A percentile compares a stretch with the other conserved stretches of the same genome.
Conservation (phyloP, 1,284 basidiomycete species). For the Rugosomyces carneus region DNA sequence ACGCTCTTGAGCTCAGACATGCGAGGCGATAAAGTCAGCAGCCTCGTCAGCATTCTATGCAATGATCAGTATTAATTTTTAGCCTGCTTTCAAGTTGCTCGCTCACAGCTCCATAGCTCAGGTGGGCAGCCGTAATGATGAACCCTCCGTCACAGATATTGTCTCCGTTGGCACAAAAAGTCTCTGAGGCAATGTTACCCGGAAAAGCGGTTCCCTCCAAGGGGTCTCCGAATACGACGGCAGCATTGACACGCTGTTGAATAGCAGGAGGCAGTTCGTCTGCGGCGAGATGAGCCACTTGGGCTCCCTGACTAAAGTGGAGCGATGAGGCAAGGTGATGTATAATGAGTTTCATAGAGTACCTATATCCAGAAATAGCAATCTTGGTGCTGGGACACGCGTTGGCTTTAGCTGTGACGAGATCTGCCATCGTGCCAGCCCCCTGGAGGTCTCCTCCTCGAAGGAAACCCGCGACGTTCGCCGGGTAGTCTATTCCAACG, state of each 20-base stretch:
- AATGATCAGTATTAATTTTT: neutral
- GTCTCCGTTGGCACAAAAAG: slow-evolving; percentile 26
- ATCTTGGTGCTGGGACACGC: slow-evolving; percentile 29
- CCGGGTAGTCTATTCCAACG: slow-evolving; percentile 27
- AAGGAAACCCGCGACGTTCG: slow-evolving; percentile 24
- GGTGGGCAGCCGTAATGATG: slow-evolving; percentile 21
- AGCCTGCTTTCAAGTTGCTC: neutral
- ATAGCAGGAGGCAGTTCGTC: slow-evolving; percentile 21
- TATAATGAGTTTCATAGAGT: too few species aligned
- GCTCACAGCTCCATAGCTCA: slow-evolving; percentile 24
- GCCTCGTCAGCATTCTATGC: slow-evolving; percentile 10
- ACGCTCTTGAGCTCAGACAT: neutral
- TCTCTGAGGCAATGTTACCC: slow-evolving; percentile 21
- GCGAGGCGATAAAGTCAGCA: slow-evolving; percentile 9
- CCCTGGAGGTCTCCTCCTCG: slow-evolving; percentile 28
- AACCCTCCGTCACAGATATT: slow-evolving; percentile 24
- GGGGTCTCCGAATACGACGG: slow-evolving; percentile 31
- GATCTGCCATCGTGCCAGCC: slow-evolving; percentile 25
- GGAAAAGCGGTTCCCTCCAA: slow-evolving; percentile 23
- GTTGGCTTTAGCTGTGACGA: slow-evolving; percentile 21
- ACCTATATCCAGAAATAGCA: slow-evolving; percentile 29
- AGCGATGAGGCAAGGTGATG: too few species aligned
- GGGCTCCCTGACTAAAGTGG: slow-evolving; percentile 27
- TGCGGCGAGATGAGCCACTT: slow-evolving; percentile 29
- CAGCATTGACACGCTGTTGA: slow-evolving; percentile 24